phyloP scores from a whole-genome alignment of 345 rosid species.

The Dipteronia sinensis region DNA sequence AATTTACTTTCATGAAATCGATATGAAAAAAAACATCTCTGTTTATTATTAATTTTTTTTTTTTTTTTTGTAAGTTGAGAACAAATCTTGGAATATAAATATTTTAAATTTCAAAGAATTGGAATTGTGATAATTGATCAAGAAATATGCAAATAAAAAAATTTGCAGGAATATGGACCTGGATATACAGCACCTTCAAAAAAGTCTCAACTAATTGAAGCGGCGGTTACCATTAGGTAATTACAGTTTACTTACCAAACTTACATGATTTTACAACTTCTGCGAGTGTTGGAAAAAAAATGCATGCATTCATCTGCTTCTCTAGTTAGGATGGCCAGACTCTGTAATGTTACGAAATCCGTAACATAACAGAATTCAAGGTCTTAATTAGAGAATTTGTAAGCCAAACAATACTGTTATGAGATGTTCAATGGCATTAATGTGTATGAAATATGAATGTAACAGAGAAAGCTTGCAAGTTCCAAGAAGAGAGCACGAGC shows the following conservation, averaged over 20 bases:
- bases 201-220: slow-evolving; percentile 55
- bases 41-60: background rate
- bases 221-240: slow-evolving; percentile 67
- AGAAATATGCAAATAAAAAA: no score
- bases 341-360: no score
- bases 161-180: slow-evolving; percentile 64
- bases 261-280: slow-evolving; percentile 10
- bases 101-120: background rate
- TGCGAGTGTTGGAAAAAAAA: background rate
- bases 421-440: background rate
- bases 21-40: background rate
- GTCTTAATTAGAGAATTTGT: no score
- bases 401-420: no score
- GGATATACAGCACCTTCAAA: slow-evolving; percentile 72
- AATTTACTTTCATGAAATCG: slow-evolving; percentile 5
- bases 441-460: background rate
- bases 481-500: slow-evolving; percentile 39
- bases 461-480: slow-evolving; percentile 62
- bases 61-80: background rate
- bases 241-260: background rate
- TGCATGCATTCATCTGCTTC: background rate
- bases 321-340: no score
- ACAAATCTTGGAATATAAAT: background rate
- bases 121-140: no score
- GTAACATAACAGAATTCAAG: no score